Evolutionary conservation across 1,284 basidiomycete genomes (phyloP).

Genomic region (Gomphus sp.): DNA sequence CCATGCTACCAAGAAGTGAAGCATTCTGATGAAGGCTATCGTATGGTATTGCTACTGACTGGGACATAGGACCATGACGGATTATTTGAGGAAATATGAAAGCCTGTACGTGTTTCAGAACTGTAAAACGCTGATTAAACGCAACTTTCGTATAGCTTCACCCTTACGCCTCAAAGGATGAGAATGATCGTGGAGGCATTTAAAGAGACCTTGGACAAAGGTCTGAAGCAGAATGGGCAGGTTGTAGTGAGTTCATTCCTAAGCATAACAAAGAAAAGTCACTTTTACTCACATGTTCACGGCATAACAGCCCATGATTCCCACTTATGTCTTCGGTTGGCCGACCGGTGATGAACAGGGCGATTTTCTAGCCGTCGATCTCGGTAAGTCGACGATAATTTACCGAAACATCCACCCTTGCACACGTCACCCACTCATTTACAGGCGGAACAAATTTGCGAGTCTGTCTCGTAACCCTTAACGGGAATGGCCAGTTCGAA

Average conservation of each 20-base stretch:
- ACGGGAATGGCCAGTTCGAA: constrained; percentile 93
- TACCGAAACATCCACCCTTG: not conserved
- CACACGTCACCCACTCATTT: not conserved
- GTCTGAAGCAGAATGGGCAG: constrained; percentile 77
- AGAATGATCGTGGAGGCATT: constrained; percentile 96
- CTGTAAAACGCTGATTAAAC: not conserved
- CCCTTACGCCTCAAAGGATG: constrained; percentile 88
- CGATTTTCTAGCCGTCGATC: constrained; percentile 88
- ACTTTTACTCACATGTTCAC: constrained; percentile 4
- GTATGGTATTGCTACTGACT: not conserved
- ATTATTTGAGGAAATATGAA: constrained; percentile 85
- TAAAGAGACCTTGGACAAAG: constrained; percentile 84
- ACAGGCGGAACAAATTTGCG: constrained; percentile 91
- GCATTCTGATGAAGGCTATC: constrained; percentile 16
- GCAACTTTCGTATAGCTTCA: constrained; percentile 43
- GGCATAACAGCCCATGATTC: constrained; percentile 74
- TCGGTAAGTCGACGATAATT: constrained; percentile 47
- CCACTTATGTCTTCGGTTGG: constrained; percentile 96
- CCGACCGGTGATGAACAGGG: constrained; percentile 86
- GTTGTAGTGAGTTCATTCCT: constrained; percentile 67
- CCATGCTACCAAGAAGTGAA: constrained; percentile 78
- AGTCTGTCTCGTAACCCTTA: constrained; percentile 90
- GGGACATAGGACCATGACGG: constrained; percentile 66
- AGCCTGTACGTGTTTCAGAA: constrained; percentile 45
- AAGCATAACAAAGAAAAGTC: not conserved